Evolutionary conservation across 179 eudicot genomes (phyloP), one percentile per base, ranked within the genome.

Genomic region (Monotropa hypopitys): DNA sequence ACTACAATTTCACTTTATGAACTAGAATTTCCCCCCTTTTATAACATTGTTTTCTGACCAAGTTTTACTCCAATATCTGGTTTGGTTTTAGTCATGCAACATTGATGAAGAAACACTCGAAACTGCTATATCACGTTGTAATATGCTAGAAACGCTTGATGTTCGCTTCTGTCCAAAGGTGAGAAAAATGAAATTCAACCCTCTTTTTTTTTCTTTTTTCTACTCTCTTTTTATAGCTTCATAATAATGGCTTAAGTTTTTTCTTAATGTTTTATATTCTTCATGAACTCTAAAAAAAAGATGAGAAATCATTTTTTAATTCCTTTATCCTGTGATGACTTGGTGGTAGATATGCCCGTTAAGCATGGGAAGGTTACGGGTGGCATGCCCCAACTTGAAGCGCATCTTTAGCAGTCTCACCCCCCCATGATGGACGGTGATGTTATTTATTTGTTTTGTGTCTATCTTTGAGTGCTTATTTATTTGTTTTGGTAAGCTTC

Each of bases 121-220:
- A 86, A 84, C 88, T 49, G 98, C 99, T 75, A 85, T 95, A 79
- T 81, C 88, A 23, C 75, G 78, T 35, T 95, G 98, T 74, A 81
- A 21, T 79, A 81, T 89, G 88, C 83, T 95, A 73, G 99, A 95
- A 88, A 95, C 97, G 7, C 96, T 95, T 9, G 98, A 95, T 81
- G 89, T 95, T 77, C 97, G 98, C 79, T 91, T 90, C 81, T 95
- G 99, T 77, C 89, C 88, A 4, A 93, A 90, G 91, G 99, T 93
- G 70, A 75, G 81, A 71, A 38, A 73, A 10, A 4, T 23, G 42
- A 23, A 53, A 57, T 16, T 40, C 50, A 16, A 1, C 46, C 7
- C n/a, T 10, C 11, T 54, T 49, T 43, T 40, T 13, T 79, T n/a
- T 23, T 59, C 18, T 10, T 59, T 57, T 59, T 30, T 3, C 40